phyloP scores from a whole-genome alignment of 352 stramenopile species.

The Globisporangium spinosum region DNA sequence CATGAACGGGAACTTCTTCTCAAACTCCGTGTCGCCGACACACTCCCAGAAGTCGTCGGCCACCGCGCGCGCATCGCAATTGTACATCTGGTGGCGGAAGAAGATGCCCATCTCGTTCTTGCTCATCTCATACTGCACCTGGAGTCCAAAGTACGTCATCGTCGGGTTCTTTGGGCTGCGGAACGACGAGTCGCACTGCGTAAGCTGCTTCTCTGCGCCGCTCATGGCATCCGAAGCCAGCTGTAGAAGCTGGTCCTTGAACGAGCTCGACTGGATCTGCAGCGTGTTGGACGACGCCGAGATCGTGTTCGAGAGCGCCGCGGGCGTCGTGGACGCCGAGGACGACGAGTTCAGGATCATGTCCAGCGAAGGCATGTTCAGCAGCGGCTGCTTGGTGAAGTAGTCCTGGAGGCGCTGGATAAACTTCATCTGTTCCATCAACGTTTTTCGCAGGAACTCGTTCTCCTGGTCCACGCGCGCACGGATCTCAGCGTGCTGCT shows the following conservation, averaged over 20 bases:
- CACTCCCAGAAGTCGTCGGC: conserved; percentile 81
- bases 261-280: conserved; percentile 73
- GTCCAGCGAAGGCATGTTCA: conserved; percentile 86
- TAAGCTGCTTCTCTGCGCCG: conserved; percentile 56
- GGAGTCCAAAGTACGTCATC: conserved; percentile 87
- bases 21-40: conserved; percentile 61
- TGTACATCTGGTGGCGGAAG: conserved; percentile 83
- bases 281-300: conserved; percentile 50
- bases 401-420: conserved; percentile 89
- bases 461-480: conserved; percentile 88
- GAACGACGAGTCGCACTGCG: conserved; percentile 73
- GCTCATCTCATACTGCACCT: conserved; percentile 87
- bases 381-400: conserved; percentile 87
- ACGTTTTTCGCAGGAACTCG: conserved; percentile 84
- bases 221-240: conserved; percentile 59
- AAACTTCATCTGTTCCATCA: conserved; percentile 92
- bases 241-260: conserved; percentile 74
- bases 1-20: conserved; percentile 84
- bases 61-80: conserved; percentile 60
- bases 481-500: conserved; percentile 86
- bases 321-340: conserved; percentile 48
- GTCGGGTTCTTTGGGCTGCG: conserved; percentile 80
- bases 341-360: conserved; percentile 83
- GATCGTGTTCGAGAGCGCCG: conserved; percentile 67
- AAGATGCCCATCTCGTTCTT: conserved; percentile 87